Evolutionary conservation across 108 stramenopile species (phyloP), one percentile per base, ranked within the genome.

Genomic region (Cyclostephanos invisitatus): DNA sequence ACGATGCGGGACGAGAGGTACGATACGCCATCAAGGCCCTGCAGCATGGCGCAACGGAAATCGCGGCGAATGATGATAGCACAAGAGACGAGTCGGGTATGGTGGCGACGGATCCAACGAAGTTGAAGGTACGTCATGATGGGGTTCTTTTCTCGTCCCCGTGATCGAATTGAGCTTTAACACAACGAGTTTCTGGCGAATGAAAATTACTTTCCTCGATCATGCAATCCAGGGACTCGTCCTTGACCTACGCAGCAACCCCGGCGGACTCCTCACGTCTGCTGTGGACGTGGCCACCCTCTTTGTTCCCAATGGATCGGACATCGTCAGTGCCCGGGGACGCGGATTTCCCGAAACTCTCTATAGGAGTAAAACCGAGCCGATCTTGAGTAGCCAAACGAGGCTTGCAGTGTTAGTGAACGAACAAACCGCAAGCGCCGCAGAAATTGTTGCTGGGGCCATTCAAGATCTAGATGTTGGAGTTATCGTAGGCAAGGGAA

Each of bases 371-470:
- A 82, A 84, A 22, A 82, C 86, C 15, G 93, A 91, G 47, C 97
- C 97, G 0, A 67, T 96, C 1, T 70, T 96, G 18, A 85, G 85
- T 57, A 76, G 87, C n/a, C 69, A 73, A 47, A 89, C 92, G 24
- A 91, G 92, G 22, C 89, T 98, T 27, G 96, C 93, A 21, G 93
- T 98, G 1, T 77, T 98, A 29, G 88, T 94, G 8, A 97, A 97
- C 72, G 86, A 87, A 25, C 83, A 87, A 38, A 96, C 98, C 2
- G 98, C 98, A 3, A 89, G 87, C 40, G 96, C 96, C 24, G 95
- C 98, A 2, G 98, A 98, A 73, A 98, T 98, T 72, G 96, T 98
- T 20, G 82, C 94, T 10, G 98, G 98, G 25, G 96, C 97, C n/a
- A 83, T 98, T 7, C 97, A 98, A 86, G 98, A 98, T 81, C 69